Percentiles rank a stretch among this genome's conserved stretches.
phyloP scores from a whole-genome alignment of 2,329 filamentous ascomycete genomes.

The Cercospora nicotianae region DNA sequence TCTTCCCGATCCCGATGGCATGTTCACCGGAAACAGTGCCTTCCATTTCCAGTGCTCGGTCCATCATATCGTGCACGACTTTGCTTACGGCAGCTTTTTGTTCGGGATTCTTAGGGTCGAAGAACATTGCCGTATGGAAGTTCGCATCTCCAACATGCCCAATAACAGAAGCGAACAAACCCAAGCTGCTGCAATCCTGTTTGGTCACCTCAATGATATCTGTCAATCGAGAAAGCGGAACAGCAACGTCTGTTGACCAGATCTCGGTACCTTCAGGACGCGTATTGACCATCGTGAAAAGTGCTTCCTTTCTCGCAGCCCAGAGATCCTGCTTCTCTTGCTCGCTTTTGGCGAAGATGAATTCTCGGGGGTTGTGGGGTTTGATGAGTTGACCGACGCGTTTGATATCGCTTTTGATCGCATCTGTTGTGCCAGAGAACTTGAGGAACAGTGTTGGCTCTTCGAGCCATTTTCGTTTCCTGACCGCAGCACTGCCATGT shows the following conservation, averaged over 20 bases:
- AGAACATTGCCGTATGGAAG: slow-evolving; percentile 92
- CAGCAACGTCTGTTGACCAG: slow-evolving; percentile 63
- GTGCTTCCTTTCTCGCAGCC: slow-evolving; percentile 60
- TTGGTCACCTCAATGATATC: slow-evolving; percentile 78
- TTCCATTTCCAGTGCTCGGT: slow-evolving; percentile 89
- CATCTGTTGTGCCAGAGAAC: slow-evolving; percentile 73
- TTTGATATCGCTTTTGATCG: slow-evolving; percentile 73
- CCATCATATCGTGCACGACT: slow-evolving; percentile 83
- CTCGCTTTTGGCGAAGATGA: slow-evolving; percentile 27
- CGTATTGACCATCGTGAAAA: slow-evolving; percentile 62
- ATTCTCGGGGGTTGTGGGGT: slow-evolving; percentile 24
- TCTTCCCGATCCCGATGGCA: slow-evolving; percentile 30
- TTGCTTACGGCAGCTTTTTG: slow-evolving; percentile 76
- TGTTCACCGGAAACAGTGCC: slow-evolving; percentile 57
- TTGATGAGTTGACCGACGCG: slow-evolving; percentile 68
- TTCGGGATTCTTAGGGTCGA: slow-evolving; percentile 66
- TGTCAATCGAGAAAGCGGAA: slow-evolving; percentile 60
- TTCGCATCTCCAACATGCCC: slow-evolving; percentile 93
- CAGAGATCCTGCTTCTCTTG: slow-evolving; percentile 45
- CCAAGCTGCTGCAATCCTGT: slow-evolving; percentile 82
- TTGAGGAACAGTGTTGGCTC: slow-evolving; percentile 72
- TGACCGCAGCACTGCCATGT: slow-evolving; percentile 57
- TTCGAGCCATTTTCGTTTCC: slow-evolving; percentile 72
- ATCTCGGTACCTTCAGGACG: slow-evolving; percentile 58
- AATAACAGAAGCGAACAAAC: slow-evolving; percentile 81